These are phyloP conservation scores for Chaetomiaceae sp. DNA, from an alignment of 2,329 filamentous ascomycete genomes.

Conservation along the genomic window DNA sequence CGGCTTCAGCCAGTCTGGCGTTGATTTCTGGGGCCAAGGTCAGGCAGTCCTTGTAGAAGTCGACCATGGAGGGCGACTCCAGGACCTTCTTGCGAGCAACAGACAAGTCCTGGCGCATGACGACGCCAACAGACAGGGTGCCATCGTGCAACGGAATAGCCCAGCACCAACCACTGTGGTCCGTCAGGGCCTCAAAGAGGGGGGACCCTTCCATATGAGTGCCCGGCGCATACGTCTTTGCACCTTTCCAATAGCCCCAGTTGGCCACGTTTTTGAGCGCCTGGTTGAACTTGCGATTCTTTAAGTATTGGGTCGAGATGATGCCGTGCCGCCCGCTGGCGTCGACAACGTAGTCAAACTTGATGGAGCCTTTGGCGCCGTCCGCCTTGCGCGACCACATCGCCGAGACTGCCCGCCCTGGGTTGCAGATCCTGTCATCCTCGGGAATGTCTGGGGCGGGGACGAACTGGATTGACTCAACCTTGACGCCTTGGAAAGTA, in stretches of 20 bases:
- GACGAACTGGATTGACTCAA: constrained; percentile 34
- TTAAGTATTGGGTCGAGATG: constrained; percentile 45
- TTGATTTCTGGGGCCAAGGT: constrained; percentile 32
- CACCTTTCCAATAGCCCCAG: constrained; percentile 46
- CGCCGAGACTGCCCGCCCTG: constrained; percentile 35
- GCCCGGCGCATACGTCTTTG: constrained; percentile 35
- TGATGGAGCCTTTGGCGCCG: constrained; percentile 35
- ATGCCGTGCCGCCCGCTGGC: constrained; percentile 44
- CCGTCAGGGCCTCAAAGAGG: constrained; percentile 42
- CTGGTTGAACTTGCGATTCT: constrained; percentile 44
- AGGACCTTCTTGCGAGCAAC: constrained; percentile 7
- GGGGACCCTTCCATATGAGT: constrained; percentile 35
- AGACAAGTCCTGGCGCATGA: constrained; percentile 33
- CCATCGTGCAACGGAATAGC: constrained; percentile 47
- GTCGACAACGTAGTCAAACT: constrained; percentile 46
- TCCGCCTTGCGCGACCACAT: constrained; percentile 34
- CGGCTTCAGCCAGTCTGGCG: constrained; percentile 21
- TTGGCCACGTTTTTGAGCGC: constrained; percentile 46
- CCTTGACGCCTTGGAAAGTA: constrained; percentile 38
- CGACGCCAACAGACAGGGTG: constrained; percentile 41
- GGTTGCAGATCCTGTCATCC: background rate
- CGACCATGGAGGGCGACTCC: constrained; percentile 13
- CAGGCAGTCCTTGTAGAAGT: constrained; percentile 35
- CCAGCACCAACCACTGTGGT: constrained; percentile 48
- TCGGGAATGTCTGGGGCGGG: background rate